Evolutionary conservation across 2,329 filamentous ascomycete species (phyloP).

Genomic region (Neofusicoccum kwambonambiense): DNA sequence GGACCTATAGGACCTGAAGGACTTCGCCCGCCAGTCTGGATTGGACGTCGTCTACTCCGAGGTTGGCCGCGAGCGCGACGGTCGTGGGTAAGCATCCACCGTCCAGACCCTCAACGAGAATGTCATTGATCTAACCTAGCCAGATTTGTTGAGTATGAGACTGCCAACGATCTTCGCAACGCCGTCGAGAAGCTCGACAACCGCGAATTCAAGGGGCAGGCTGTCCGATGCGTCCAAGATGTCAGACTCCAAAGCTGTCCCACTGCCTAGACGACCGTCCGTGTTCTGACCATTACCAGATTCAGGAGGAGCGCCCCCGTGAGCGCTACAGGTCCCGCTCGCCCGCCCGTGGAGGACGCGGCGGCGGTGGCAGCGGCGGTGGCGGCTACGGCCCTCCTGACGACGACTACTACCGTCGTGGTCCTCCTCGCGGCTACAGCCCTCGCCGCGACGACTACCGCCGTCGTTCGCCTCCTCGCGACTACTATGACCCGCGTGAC

Average conservation of each 20-base stretch:
- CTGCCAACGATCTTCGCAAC: constrained; percentile 79
- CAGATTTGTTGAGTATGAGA: constrained; percentile 98
- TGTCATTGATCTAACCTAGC: constrained; percentile 23
- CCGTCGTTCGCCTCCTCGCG: constrained; percentile 72
- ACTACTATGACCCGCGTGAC: constrained; percentile 81
- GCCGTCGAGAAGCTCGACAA: constrained; percentile 94
- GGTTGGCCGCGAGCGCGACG: constrained; percentile 86
- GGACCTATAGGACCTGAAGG: constrained; percentile 94
- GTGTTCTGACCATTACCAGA: constrained; percentile 30
- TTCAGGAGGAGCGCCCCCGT: constrained; percentile 64
- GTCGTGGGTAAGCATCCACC: constrained; percentile 70
- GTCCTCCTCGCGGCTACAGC: constrained; percentile 78
- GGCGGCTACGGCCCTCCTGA: constrained; percentile 52
- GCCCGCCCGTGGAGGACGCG: constrained; percentile 62
- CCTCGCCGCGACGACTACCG: constrained; percentile 85
- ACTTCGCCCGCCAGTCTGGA: constrained; percentile 95
- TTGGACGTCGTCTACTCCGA: constrained; percentile 98
- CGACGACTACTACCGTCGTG: constrained; percentile 74
- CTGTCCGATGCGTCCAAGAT: constrained; percentile 83
- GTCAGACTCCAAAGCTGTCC: constrained; percentile 54
- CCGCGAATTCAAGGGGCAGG: constrained; percentile 86
- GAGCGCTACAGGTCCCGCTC: constrained; percentile 79
- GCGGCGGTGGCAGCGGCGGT: constrained; percentile 51
- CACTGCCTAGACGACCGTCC: constrained; percentile 32
- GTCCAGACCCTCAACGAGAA: not conserved